Base-by-base conservation (phyloP, 306 rosid genomes). In the Sesbania bispinosa region DNA sequence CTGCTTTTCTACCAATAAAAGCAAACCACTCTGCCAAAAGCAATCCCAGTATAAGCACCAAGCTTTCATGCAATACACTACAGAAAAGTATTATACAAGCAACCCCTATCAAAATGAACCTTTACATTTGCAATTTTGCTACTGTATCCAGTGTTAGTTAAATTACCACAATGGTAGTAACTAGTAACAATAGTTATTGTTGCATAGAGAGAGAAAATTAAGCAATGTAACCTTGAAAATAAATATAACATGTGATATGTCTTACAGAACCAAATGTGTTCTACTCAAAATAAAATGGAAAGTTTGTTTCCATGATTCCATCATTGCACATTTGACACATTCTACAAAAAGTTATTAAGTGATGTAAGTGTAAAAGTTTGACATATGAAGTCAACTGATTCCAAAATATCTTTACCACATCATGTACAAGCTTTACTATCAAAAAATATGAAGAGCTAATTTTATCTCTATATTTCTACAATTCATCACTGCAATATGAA, bases 11-110 rank as follows among this genome's bases (percentile, higher is more conserved):
- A 73, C 99, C 99, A 2, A 94, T 77, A 84, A 94, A 94, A 53
- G 93, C 82, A 78, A 82, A 84, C 99, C 97, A 94, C 33, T 94
- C 99, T 94, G 97, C 81, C 71, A 79, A 81, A 77, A 80, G 71
- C 45, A 77, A 63, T 73, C 57, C 46, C 71, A 69, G 60, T 36
- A 41, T 79, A 54, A 75, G 69, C 46, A 78, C 58, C 60, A 41
- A 8, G 59, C 36, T 58, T 69, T 62, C 27, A 42, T 67, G 45
- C 65, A 41, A 53, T 65, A n/a, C 27, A 75, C 16, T 51, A 55
- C 53, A 21, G 63, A 77, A 27, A n/a, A 60, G 61, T 26, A 45
- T 50, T 51, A 69, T n/a, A 10, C 38, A 50, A 68, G 66, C 55
- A 80, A 65, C 42, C 61, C 69, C 45, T 23, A 45, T 45, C 23